Conservation (phyloP, 2,329 filamentous ascomycete genomes). For the Fusarium mexicanum region DNA sequence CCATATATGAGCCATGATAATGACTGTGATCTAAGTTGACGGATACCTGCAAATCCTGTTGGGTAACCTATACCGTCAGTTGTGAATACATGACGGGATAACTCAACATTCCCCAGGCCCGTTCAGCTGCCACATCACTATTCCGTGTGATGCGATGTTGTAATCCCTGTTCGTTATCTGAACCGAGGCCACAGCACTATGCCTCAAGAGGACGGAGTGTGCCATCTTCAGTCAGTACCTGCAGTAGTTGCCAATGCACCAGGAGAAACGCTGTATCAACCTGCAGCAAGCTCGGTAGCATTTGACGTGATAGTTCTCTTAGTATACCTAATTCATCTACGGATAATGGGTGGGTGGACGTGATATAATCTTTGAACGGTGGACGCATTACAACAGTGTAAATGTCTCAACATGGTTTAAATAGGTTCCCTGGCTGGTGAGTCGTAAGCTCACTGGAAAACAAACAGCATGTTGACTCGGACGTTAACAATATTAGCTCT, state of each 20-base stretch:
- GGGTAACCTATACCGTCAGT: background rate
- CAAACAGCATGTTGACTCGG: background rate
- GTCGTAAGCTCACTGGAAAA: background rate
- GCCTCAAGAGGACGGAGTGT: constrained; percentile 10
- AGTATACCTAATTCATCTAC: background rate
- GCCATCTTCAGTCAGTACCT: constrained; percentile 18
- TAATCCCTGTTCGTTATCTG: background rate
- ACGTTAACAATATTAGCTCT: background rate
- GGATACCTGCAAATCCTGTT: background rate
- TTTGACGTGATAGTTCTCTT: background rate
- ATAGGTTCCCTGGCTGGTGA: background rate
- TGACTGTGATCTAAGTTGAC: background rate
- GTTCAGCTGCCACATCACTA: background rate
- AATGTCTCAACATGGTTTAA: background rate
- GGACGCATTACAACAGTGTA: background rate
- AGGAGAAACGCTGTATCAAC: background rate
- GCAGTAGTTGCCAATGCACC: constrained; percentile 24
- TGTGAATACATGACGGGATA: background rate
- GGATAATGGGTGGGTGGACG: background rate
- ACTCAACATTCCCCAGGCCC: background rate
- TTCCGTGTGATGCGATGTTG: background rate
- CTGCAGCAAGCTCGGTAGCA: constrained; percentile 4
- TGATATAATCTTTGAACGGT: background rate
- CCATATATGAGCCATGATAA: background rate
- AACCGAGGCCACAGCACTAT: constrained; percentile 8